Conservation (phyloP, 495 filamentous ascomycete species). For the Pyrenopolyporus hunteri region DNA sequence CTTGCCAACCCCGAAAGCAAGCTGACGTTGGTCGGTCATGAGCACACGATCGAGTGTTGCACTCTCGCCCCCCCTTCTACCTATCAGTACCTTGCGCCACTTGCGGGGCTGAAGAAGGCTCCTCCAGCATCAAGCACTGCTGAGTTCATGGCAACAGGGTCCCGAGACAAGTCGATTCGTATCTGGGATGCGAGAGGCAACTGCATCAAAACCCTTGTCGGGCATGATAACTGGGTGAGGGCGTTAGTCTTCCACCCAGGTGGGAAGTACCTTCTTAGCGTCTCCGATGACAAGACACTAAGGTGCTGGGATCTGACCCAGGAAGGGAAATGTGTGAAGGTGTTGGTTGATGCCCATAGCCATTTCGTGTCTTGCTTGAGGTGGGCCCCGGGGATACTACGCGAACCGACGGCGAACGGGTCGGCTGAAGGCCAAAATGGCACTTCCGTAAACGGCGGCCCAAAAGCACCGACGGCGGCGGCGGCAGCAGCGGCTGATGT, state of each 20-base stretch:
- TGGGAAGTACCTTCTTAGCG: conserved; percentile 88
- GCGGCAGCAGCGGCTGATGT: conserved; percentile 49
- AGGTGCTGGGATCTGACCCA: conserved; percentile 95
- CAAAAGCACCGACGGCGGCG: conserved; percentile 57
- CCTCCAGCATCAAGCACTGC: conserved; percentile 74
- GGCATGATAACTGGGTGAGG: conserved; percentile 97
- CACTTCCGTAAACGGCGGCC: conserved; percentile 49
- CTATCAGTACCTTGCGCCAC: conserved; percentile 74
- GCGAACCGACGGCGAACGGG: conserved; percentile 26
- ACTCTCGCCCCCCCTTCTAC: conserved; percentile 81
- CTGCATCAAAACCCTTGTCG: conserved; percentile 82
- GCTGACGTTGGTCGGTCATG: conserved; percentile 83
- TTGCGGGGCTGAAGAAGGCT: conserved; percentile 86
- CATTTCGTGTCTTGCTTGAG: conserved; percentile 88
- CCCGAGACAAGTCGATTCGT: conserved; percentile 88
- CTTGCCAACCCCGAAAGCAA: conserved; percentile 74
- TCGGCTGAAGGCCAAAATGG: conserved; percentile 61
- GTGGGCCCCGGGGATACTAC: conserved; percentile 82
- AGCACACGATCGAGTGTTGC: conserved; percentile 89
- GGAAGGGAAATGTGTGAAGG: conserved; percentile 89
- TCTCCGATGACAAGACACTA: conserved; percentile 88
- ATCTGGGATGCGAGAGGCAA: conserved; percentile 89
- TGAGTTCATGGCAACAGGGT: conserved; percentile 91
- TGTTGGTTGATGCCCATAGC: conserved; percentile 75
- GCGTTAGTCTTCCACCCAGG: conserved; percentile 89